phyloP scores from a whole-genome alignment of 257 asterid genomes.

The Osmanthus fragrans region DNA sequence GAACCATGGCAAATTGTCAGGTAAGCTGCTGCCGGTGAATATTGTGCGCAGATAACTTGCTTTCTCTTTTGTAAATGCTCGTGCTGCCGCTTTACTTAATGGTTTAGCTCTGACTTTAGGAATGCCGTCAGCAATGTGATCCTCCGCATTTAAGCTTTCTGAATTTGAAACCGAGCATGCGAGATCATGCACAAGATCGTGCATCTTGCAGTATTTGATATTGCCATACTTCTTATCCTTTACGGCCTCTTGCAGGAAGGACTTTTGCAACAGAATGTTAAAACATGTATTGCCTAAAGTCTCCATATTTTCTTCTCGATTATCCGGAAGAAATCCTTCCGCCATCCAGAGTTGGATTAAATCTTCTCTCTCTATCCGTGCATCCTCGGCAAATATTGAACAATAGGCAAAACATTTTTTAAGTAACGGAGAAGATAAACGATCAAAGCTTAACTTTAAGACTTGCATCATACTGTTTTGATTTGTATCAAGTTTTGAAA shows the following conservation, averaged over 20 bases:
- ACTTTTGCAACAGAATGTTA: slow-evolving; percentile 7
- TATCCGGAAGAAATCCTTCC: slow-evolving; percentile 5
- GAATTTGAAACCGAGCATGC: slow-evolving; percentile 19
- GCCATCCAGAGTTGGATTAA: slow-evolving; percentile 33
- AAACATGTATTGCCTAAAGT: neutral
- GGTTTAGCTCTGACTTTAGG: neutral
- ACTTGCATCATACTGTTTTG: neutral
- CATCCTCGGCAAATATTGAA: slow-evolving; percentile 22
- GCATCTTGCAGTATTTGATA: slow-evolving; percentile 23
- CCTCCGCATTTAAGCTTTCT: slow-evolving; percentile 1
- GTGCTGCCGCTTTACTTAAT: too few relatives aligned
- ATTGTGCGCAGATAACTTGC: slow-evolving; percentile 19
- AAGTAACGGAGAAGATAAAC: slow-evolving; percentile 21
- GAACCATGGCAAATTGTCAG: neutral
- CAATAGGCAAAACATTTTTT: slow-evolving; percentile 43
- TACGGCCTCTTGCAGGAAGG: slow-evolving; percentile 11
- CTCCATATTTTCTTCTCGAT: slow-evolving; percentile 9
- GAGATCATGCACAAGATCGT: slow-evolving; percentile 29
- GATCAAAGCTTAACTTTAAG: slow-evolving; percentile 38
- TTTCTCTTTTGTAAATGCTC: neutral
- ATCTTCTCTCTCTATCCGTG: neutral
- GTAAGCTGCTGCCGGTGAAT: neutral
- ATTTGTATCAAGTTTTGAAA: neutral
- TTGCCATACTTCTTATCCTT: slow-evolving; percentile 2
- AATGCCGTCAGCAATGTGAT: slow-evolving; percentile 8